Evolutionary conservation across 2,329 filamentous ascomycete species (phyloP).

Genomic region (Dothistroma pini): DNA sequence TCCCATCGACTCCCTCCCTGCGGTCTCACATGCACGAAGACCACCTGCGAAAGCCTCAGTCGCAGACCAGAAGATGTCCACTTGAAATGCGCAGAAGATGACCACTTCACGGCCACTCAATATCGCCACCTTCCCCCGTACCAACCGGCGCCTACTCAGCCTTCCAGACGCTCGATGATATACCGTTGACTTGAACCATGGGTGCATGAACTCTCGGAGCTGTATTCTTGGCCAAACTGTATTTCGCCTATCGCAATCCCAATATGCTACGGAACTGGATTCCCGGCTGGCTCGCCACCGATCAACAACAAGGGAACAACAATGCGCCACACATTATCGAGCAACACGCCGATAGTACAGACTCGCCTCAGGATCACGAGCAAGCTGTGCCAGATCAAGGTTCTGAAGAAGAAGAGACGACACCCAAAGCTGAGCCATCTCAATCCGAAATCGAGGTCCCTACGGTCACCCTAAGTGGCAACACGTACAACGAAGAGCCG

Average conservation of each 20-base stretch:
- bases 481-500: constrained; percentile 35
- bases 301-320: constrained; percentile 4
- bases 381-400: constrained; percentile 15
- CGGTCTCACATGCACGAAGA: not conserved
- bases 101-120: not conserved
- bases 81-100: constrained; percentile 5
- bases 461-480: constrained; percentile 28
- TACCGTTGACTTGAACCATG: constrained; percentile 31
- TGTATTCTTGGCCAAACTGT: not conserved
- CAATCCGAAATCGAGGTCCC: constrained; percentile 22
- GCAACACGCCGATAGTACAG: constrained; percentile 2
- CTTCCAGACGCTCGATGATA: constrained; percentile 15
- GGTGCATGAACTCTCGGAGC: constrained; percentile 40
- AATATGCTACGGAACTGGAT: constrained; percentile 35
- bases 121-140: constrained; percentile 1
- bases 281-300: constrained; percentile 28
- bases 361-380: not conserved
- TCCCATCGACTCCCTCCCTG: not conserved
- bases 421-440: constrained; percentile 31
- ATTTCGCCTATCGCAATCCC: constrained; percentile 24
- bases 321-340: not conserved
- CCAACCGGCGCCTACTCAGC: constrained; percentile 6
- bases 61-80: not conserved
- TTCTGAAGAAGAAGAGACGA: constrained; percentile 29
- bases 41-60: not conserved